These are phyloP conservation scores for Phytophthora cactorum DNA, from an alignment of 352 stramenopile genomes.

Conservation along the genomic window DNA sequence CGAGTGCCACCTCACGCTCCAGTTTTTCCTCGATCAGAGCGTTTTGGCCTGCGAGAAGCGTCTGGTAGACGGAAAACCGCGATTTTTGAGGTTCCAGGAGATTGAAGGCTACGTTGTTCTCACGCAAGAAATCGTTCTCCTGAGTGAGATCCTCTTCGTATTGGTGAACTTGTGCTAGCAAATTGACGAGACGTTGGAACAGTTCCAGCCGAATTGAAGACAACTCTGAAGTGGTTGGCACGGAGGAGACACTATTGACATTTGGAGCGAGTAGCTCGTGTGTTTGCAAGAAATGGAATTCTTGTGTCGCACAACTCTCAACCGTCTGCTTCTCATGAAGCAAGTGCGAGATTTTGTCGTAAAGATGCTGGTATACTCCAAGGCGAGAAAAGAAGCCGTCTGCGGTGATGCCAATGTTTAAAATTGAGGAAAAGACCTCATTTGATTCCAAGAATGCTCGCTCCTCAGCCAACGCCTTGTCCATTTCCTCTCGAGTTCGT, in stretches of 20 bases:
- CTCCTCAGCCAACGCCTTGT: constrained; percentile 20
- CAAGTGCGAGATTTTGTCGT: constrained; percentile 21
- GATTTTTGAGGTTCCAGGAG: constrained; percentile 24
- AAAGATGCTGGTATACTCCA: constrained; percentile 25
- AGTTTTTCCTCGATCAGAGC: constrained; percentile 68
- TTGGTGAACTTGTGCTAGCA: constrained; percentile 5
- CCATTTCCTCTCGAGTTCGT: constrained; percentile 17
- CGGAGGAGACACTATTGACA: background rate
- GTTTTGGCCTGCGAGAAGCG: constrained; percentile 52
- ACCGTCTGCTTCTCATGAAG: constrained; percentile 15
- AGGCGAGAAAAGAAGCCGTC: constrained; percentile 18
- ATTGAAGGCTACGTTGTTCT: constrained; percentile 19
- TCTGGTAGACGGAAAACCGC: constrained; percentile 47
- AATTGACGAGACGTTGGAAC: constrained; percentile 26
- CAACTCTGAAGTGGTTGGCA: constrained; percentile 9
- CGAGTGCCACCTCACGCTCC: constrained; percentile 48
- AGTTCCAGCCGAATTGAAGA: constrained; percentile 27
- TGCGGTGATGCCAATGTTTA: background rate
- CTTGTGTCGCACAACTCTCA: constrained; percentile 10
- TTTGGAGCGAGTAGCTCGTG: constrained; percentile 12
- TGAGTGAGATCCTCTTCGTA: constrained; percentile 14
- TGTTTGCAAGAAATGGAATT: constrained; percentile 25
- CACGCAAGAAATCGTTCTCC: constrained; percentile 27
- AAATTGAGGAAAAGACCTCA: constrained; percentile 18
- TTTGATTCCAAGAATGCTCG: constrained; percentile 21